These are phyloP conservation scores for Suillus placidus DNA, from an alignment of 768 basidiomycete species.

Conservation along the genomic window DNA sequence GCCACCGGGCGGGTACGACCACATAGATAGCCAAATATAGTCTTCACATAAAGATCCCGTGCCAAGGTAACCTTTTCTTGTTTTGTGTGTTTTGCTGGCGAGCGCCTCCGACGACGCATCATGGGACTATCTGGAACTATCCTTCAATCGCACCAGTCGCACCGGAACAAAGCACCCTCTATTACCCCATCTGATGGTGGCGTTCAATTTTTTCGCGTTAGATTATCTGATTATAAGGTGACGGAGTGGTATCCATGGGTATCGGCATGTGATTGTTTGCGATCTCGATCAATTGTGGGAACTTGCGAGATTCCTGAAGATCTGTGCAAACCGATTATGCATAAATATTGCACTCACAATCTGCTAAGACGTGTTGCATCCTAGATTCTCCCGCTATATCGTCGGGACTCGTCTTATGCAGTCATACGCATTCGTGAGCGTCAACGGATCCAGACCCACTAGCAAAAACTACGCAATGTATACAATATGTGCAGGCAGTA, in stretches of 20 bases:
- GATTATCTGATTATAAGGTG: not conserved
- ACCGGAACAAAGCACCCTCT: not conserved
- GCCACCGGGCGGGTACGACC: constrained; percentile 23
- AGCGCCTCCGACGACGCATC: constrained; percentile 7
- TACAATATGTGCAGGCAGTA: constrained; percentile 23
- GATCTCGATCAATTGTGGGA: not conserved
- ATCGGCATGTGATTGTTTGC: constrained; percentile 1
- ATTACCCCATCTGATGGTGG: constrained; percentile 5
- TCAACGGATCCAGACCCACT: not conserved
- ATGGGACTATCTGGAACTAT: not conserved
- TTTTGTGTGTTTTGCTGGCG: constrained; percentile 6
- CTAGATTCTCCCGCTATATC: constrained; percentile 2
- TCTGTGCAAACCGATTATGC: not conserved
- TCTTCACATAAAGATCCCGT: not conserved
- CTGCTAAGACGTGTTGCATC: not conserved
- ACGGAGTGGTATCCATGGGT: not conserved
- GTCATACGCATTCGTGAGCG: not conserved
- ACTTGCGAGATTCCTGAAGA: constrained; percentile 2
- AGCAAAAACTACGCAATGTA: constrained; percentile 7
- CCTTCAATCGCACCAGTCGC: not conserved
- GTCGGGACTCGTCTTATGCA: not conserved
- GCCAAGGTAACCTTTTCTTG: constrained; percentile 1
- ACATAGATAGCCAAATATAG: constrained; percentile 1
- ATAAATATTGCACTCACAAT: not conserved
- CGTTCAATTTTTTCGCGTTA: not conserved